Evolutionary conservation across 2,329 filamentous ascomycete species (phyloP), one percentile per base, ranked within the genome.

Genomic region (Metarhizium brunneum): DNA sequence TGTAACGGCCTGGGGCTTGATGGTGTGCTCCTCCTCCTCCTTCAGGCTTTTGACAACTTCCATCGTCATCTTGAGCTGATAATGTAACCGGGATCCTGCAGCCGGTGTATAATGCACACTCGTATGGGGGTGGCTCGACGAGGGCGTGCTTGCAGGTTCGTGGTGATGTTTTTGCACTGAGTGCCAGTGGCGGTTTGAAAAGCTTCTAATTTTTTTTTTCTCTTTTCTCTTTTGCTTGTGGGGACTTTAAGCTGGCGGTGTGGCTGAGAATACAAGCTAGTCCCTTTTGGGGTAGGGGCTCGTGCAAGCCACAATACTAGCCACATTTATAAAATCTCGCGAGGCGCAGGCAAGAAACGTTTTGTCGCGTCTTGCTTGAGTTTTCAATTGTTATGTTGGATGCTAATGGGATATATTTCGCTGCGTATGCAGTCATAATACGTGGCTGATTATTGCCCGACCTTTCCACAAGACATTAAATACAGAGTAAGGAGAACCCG

Each of bases 1-100:
- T 66, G 86, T 84, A 63, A 82, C 78, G 66, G 88, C 85, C 79
- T 95, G 86, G 56, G 94, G 94, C 84, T 96, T 96, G 79, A 99
- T 96, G 72, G 82, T 81, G 72, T 89, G 90, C 67, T 92, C 87
- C 66, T 83, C 81, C 69, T 88, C 85, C 69, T 77, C 75, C 54
- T 61, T 57, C 50, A 63, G 66, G 48, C 48, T 56, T 62, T 66
- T 68, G 56, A 64, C 66, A 63, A 75, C 69, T 59, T 77, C 80
- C 74, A 82, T 78, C 57, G 73, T 73, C 72, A 75, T 76, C 43
- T 54, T 65, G 64, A 50, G 50, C 47, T 59, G 35, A 47, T 54
- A 42, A 59, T 59, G 48, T 55, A 32, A 54, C 54, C 59, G 57
- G 36, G 54, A 53, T 42, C 56, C 56, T 58, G 56, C 54, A 56